Conservation (phyloP, 306 rosid species). For the Prunus mira region DNA sequence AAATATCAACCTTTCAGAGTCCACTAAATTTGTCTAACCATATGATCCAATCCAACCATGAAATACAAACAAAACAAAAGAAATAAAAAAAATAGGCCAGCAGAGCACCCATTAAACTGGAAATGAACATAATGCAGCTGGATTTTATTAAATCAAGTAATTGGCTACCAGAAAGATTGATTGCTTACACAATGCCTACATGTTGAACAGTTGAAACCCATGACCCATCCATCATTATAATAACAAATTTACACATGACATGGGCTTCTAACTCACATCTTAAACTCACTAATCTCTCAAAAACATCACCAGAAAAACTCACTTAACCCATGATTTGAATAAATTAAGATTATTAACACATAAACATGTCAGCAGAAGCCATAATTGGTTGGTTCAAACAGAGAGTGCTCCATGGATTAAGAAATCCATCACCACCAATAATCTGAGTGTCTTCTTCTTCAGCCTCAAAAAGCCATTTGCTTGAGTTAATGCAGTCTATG, state of each 20-base stretch:
- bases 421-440: constrained; percentile 22
- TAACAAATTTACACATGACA: not conserved
- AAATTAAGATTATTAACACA: constrained; percentile 19
- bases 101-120: not conserved
- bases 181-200: not conserved
- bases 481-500: constrained; percentile 44
- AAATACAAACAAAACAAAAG: not conserved
- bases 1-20: not conserved
- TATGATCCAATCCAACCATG: not conserved
- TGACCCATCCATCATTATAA: not conserved
- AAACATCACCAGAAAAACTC: not conserved
- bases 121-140: not conserved
- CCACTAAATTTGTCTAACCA: constrained; percentile 5
- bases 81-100: not conserved
- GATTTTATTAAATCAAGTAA: constrained; percentile 1
- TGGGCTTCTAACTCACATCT: not conserved
- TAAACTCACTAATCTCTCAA: not conserved
- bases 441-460: constrained; percentile 8
- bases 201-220: not conserved
- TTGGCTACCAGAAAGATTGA: not conserved
- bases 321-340: not conserved
- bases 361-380: constrained; percentile 31
- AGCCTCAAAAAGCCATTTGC: constrained; percentile 14
- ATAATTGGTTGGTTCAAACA: constrained; percentile 32
- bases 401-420: constrained; percentile 21